Percentiles rank a stretch among this genome's conserved stretches.
phyloP scores from a whole-genome alignment of 2,329 filamentous ascomycete genomes.

The Colletotrichum incanum region DNA sequence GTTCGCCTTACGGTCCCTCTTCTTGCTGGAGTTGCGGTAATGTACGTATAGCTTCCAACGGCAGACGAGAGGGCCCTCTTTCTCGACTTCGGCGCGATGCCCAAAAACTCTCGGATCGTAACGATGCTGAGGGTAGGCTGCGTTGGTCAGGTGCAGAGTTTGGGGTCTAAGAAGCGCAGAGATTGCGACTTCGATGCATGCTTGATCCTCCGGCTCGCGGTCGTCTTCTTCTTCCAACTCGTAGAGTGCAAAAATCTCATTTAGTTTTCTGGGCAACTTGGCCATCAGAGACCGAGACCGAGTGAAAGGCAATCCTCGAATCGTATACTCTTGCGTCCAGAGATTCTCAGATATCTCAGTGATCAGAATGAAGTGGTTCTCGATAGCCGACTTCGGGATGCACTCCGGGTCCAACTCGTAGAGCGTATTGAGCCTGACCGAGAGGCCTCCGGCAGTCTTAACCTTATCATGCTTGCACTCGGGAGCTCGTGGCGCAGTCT shows the following conservation, averaged over 20 bases:
- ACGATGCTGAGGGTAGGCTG: slow-evolving; percentile 58
- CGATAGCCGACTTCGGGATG: slow-evolving; percentile 45
- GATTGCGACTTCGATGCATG: slow-evolving; percentile 59
- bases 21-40: slow-evolving; percentile 49
- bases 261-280: slow-evolving; percentile 56
- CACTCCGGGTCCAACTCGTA: slow-evolving; percentile 47
- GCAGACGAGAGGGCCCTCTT: slow-evolving; percentile 62
- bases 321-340: slow-evolving; percentile 42
- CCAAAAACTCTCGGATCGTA: slow-evolving; percentile 46
- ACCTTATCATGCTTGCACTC: slow-evolving; percentile 3
- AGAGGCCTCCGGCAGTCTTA: not conserved
- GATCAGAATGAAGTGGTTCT: slow-evolving; percentile 59
- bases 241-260: slow-evolving; percentile 63
- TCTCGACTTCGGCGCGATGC: slow-evolving; percentile 45
- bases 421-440: slow-evolving; percentile 47
- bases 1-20: slow-evolving; percentile 44
- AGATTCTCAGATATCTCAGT: slow-evolving; percentile 56
- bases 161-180: slow-evolving; percentile 57
- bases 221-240: slow-evolving; percentile 56
- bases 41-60: slow-evolving; percentile 63
- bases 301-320: slow-evolving; percentile 58
- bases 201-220: slow-evolving; percentile 52
- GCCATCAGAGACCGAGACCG: slow-evolving; percentile 55
- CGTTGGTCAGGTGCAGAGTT: slow-evolving; percentile 70
- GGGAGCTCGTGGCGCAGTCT: not conserved